Evolutionary conservation across 352 stramenopile species (phyloP), one percentile per base, ranked within the genome.

Genomic region (Nothophytophthora sp.): DNA sequence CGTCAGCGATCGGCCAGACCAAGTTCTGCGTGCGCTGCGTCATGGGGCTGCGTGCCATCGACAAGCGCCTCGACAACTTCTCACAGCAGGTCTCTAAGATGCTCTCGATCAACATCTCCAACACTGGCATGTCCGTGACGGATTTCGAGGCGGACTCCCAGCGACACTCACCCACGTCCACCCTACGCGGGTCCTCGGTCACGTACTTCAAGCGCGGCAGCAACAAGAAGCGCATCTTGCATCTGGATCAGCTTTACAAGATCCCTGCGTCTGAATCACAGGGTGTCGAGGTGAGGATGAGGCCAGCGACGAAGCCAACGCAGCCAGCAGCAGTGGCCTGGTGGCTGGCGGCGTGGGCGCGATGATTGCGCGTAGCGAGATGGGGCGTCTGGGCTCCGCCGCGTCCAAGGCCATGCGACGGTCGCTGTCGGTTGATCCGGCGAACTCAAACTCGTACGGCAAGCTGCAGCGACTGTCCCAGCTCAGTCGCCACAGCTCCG

Each of bases 21-120:
- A 82, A 85, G 36, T 85, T 85, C 28, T 85, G 73, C 33, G 70
- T 85, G 44, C 70, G 73, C 16, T 85, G 67, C 22, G 60, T 85
- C 47, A 64, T 85, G 61, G 28, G 60, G 5, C 53, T 85, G 18
- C 73, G 73, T 11, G 56, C 46, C 0, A 67, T 72, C 24, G 73
- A 81, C 40, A 71, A 63, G 10, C 60, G 55, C 13, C 24, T 68
- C 25, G 41, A 65, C 16, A 57, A 60, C 24, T 73, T 79, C 20
- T 49, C 56, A 0, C 59, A 63, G 23, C 55, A 74, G 22, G 64
- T 73, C 23, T 63, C 56, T 25, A 76, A 64, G 36, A 60, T 58
- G 60, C n/a, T 62, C 19, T 61, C 27, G 13, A 35, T 58, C 27
- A 33, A 55, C 12, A 28, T 49, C 25, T 46, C 62, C 16, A 43